Evolutionary conservation across 2,329 filamentous ascomycete genomes (phyloP).

Genomic region (Cordyceps militaris): DNA sequence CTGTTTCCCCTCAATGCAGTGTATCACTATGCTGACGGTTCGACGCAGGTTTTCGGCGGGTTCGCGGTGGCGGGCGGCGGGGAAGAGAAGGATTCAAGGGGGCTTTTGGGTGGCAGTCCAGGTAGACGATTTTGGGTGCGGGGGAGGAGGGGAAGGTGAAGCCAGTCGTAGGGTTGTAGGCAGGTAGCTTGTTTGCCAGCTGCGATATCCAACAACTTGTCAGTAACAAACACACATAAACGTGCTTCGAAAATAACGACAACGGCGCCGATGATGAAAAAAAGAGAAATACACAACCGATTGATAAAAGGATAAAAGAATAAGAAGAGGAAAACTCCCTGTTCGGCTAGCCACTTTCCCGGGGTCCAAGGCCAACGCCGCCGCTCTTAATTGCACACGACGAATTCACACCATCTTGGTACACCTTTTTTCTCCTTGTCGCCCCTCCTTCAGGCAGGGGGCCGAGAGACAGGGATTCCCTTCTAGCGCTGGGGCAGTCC

Average conservation of each 20-base stretch:
- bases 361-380: conserved; percentile 1
- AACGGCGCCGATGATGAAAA: neutral
- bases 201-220: neutral
- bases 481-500: neutral
- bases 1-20: conserved; percentile 5
- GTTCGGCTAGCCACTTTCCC: neutral
- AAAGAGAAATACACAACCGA: neutral
- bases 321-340: neutral
- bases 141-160: neutral
- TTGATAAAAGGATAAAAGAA: neutral
- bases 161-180: neutral
- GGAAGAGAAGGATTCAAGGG: neutral
- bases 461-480: neutral
- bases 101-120: neutral
- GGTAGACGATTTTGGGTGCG: neutral
- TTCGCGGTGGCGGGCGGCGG: neutral
- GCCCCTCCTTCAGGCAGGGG: neutral
- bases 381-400: conserved; percentile 8
- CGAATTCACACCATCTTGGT: conserved; percentile 2
- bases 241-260: neutral
- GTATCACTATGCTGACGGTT: neutral
- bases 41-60: conserved; percentile 2
- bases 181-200: neutral
- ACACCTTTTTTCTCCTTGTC: neutral
- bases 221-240: neutral